These are phyloP conservation scores for Steccherinum ochraceum DNA, from an alignment of 768 basidiomycete genomes.

Conservation along the genomic window DNA sequence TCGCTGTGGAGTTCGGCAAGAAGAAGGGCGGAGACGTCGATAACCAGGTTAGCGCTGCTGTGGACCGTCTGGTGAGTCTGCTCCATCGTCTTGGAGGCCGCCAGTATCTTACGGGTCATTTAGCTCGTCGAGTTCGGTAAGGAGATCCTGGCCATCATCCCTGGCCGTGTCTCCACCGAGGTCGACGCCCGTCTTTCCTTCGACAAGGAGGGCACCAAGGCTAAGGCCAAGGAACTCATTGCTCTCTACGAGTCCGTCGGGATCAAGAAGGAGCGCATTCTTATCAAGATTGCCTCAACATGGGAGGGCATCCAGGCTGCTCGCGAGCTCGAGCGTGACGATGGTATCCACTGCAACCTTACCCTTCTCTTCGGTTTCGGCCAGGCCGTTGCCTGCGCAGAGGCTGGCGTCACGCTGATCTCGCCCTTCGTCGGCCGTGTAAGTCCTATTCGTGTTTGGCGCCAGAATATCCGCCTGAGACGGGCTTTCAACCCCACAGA, in stretches of 20 bases:
- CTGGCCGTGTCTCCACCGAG: slow-evolving; percentile 98
- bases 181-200: slow-evolving; percentile 98
- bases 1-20: slow-evolving; percentile 71
- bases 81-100: neutral
- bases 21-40: slow-evolving; percentile 75
- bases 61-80: slow-evolving; percentile 78
- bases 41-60: slow-evolving; percentile 67
- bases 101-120: slow-evolving; percentile 6
- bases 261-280: slow-evolving; percentile 86
- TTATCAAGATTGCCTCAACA: slow-evolving; percentile 99
- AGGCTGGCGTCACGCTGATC: slow-evolving; percentile 97
- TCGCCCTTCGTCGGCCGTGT: slow-evolving; percentile 99
- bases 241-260: slow-evolving; percentile 92
- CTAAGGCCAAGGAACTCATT: slow-evolving; percentile 88
- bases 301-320: slow-evolving; percentile 99
- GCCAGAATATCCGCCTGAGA: neutral
- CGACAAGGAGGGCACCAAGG: slow-evolving; percentile 88
- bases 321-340: slow-evolving; percentile 86
- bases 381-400: slow-evolving; percentile 98
- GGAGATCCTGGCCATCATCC: slow-evolving; percentile 92
- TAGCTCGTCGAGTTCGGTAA: slow-evolving; percentile 97
- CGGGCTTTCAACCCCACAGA: slow-evolving; percentile 39
- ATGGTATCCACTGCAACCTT: slow-evolving; percentile 97
- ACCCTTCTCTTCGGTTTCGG: slow-evolving; percentile 98
- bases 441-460: slow-evolving; percentile 28